A percentile compares a stretch with the other conserved stretches of the same genome.
These are phyloP conservation scores for Microdochium bolleyi DNA, from an alignment of 2,329 filamentous ascomycete genomes.

Conservation along the genomic window DNA sequence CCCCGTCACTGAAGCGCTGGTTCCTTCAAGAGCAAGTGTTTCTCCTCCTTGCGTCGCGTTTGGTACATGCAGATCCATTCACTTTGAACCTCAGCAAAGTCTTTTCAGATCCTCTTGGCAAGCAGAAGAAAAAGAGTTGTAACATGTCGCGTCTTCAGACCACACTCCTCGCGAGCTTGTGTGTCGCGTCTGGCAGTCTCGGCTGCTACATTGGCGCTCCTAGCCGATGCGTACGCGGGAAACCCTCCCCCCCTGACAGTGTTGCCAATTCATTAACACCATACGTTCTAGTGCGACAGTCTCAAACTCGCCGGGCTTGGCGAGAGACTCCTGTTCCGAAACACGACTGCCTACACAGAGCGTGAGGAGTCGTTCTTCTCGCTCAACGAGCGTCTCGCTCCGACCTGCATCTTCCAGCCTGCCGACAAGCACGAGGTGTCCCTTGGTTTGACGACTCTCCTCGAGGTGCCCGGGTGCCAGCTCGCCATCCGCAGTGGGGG, in stretches of 20 bases:
- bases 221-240: not conserved
- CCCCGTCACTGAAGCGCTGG: too few relatives aligned
- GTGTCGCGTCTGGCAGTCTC: constrained; percentile 2
- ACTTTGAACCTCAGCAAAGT: too few relatives aligned
- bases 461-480: constrained; percentile 2
- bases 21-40: too few relatives aligned
- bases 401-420: constrained; percentile 10
- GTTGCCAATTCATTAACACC: not conserved
- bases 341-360: not conserved
- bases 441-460: constrained; percentile 1
- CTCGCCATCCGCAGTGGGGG: constrained; percentile 1
- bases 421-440: not conserved
- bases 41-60: too few relatives aligned
- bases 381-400: constrained; percentile 5
- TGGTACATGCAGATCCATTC: too few relatives aligned
- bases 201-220: not conserved
- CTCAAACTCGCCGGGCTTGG: constrained; percentile 1
- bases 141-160: not conserved
- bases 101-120: too few relatives aligned
- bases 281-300: not conserved
- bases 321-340: not conserved
- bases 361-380: not conserved
- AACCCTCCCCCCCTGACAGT: not conserved
- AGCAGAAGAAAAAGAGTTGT: not conserved
- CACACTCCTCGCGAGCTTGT: not conserved